Evolutionary conservation across 495 filamentous ascomycete genomes (phyloP).

Genomic region (Copromyces sp.): DNA sequence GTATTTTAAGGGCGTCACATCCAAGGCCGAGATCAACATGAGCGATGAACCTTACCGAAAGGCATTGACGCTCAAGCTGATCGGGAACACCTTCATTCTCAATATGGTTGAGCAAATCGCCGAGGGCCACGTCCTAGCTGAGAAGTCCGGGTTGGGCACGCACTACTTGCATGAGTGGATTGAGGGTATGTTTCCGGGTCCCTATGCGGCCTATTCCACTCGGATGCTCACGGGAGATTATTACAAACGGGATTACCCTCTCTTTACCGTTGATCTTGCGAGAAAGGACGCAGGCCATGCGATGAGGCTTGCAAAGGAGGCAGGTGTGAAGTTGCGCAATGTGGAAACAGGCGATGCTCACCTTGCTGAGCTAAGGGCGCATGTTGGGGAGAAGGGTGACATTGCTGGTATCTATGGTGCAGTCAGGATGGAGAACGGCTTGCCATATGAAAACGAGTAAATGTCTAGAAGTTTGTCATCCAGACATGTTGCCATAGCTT

Average conservation of each 20-base stretch:
- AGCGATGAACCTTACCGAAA: slow-evolving; percentile 47
- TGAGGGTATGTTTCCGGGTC: slow-evolving; percentile 52
- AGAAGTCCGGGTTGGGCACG: slow-evolving; percentile 67
- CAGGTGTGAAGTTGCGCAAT: slow-evolving; percentile 53
- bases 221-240: slow-evolving; percentile 73
- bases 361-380: slow-evolving; percentile 53
- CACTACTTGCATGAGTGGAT: slow-evolving; percentile 60
- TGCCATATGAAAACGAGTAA: slow-evolving; percentile 54
- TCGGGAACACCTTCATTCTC: slow-evolving; percentile 81
- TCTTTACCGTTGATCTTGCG: slow-evolving; percentile 81
- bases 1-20: slow-evolving; percentile 71
- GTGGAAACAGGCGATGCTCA: slow-evolving; percentile 60
- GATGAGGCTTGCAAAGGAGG: slow-evolving; percentile 48
- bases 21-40: slow-evolving; percentile 61
- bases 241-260: slow-evolving; percentile 48
- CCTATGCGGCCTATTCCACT: slow-evolving; percentile 58
- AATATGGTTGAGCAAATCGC: slow-evolving; percentile 71
- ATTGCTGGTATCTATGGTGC: slow-evolving; percentile 78
- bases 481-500: background rate
- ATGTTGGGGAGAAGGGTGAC: slow-evolving; percentile 67
- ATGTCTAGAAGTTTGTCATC: background rate
- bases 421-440: slow-evolving; percentile 55
- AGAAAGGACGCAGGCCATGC: slow-evolving; percentile 80
- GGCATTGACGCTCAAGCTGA: slow-evolving; percentile 61
- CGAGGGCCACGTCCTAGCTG: slow-evolving; percentile 67